phyloP scores from a whole-genome alignment of 2,329 filamentous ascomycete genomes.

The Fusarium circinatum region DNA sequence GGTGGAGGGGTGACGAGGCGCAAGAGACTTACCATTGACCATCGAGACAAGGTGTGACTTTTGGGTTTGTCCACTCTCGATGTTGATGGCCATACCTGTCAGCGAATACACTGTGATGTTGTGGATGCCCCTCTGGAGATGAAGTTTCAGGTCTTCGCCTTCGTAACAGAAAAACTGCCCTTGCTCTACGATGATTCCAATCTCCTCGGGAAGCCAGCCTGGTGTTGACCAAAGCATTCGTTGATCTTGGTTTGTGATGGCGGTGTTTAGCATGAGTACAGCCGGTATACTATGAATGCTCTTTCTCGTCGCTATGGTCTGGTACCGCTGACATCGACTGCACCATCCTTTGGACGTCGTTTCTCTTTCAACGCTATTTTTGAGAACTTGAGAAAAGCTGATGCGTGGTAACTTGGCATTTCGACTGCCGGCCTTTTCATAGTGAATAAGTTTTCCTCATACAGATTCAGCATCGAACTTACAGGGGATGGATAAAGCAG shows the following conservation, averaged over 20 bases:
- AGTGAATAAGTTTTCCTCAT: conserved; percentile 7
- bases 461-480: conserved; percentile 16
- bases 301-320: conserved; percentile 85
- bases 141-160: conserved; percentile 85
- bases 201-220: conserved; percentile 92
- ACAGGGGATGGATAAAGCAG: conserved; percentile 75
- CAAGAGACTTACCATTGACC: conserved; percentile 72
- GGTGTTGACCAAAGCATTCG: conserved; percentile 87
- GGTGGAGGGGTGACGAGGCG: neutral
- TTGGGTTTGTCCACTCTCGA: conserved; percentile 85
- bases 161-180: conserved; percentile 97
- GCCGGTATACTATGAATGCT: conserved; percentile 83
- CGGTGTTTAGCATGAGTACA: conserved; percentile 89
- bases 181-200: conserved; percentile 89
- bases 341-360: conserved; percentile 94
- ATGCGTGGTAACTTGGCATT: conserved; percentile 63
- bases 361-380: conserved; percentile 89
- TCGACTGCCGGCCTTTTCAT: conserved; percentile 59
- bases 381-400: conserved; percentile 91
- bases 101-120: conserved; percentile 91
- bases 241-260: conserved; percentile 76
- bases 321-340: conserved; percentile 88
- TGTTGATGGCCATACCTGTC: conserved; percentile 88
- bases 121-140: conserved; percentile 81
- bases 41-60: conserved; percentile 92